Evolutionary conservation across 2,329 filamentous ascomycete genomes (phyloP).

Genomic region (Elsinoe necatrix): DNA sequence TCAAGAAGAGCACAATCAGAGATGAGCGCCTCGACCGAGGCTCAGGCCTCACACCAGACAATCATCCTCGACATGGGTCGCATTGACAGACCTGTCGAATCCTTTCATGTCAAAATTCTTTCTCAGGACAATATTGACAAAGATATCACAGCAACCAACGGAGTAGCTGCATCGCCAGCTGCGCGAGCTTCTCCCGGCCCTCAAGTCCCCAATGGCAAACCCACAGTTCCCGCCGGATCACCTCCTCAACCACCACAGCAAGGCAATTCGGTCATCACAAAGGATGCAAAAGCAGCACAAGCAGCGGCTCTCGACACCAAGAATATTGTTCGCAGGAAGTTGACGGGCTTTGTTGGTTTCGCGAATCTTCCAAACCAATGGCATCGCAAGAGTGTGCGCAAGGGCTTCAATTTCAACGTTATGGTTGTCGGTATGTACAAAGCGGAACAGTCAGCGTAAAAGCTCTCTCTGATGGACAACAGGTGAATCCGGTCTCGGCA

Average conservation of each 20-base stretch:
- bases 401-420: conserved; percentile 99
- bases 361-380: conserved; percentile 99
- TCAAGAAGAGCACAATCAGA: not conserved
- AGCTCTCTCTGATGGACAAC: conserved; percentile 12
- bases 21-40: conserved; percentile 11
- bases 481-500: conserved; percentile 99
- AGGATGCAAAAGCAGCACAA: conserved; percentile 52
- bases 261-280: conserved; percentile 51
- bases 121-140: conserved; percentile 18
- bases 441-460: not conserved
- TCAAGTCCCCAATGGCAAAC: conserved; percentile 42
- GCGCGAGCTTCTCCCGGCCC: conserved; percentile 41
- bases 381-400: conserved; percentile 99
- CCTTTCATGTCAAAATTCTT: conserved; percentile 15
- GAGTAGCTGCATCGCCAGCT: conserved; percentile 34
- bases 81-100: conserved; percentile 12
- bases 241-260: conserved; percentile 31
- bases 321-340: conserved; percentile 96
- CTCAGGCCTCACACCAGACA: not conserved
- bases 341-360: conserved; percentile 97
- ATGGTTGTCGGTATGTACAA: conserved; percentile 92
- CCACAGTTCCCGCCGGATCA: conserved; percentile 44
- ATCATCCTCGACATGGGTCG: conserved; percentile 11
- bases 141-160: conserved; percentile 37
- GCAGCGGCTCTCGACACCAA: conserved; percentile 51